Percentiles rank a stretch among this genome's conserved stretches.
Conservation (phyloP, 2,329 filamentous ascomycete species). For the Westerdykella aurantiaca region DNA sequence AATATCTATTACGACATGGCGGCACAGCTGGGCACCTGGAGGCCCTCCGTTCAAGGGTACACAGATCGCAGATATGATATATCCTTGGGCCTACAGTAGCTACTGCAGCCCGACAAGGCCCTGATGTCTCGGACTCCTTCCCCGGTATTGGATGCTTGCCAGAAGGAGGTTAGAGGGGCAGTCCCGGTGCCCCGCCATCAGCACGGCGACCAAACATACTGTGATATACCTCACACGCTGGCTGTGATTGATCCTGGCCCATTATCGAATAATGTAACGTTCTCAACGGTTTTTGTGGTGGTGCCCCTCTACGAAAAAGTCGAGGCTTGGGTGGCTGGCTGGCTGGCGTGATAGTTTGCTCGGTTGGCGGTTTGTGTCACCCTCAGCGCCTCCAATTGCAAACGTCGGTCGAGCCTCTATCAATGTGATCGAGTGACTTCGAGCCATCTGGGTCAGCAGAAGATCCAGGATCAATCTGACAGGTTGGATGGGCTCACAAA, state of each 20-base stretch:
- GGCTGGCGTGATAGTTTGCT: background rate
- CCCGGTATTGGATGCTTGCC: background rate
- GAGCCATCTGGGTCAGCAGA: no score
- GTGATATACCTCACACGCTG: no score
- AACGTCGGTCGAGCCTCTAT: no score
- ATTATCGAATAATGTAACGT: conserved; percentile 8
- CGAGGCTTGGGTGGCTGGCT: conserved; percentile 12
- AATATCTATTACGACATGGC: no score
- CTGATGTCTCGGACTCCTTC: background rate
- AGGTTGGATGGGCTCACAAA: no score
- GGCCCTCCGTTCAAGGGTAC: background rate
- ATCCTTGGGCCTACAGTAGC: background rate
- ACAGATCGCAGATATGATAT: background rate
- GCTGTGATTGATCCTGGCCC: conserved; percentile 1
- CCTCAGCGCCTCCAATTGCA: no score
- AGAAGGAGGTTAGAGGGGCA: background rate
- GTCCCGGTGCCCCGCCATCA: background rate
- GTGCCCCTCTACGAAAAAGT: conserved; percentile 13
- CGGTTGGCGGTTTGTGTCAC: no score
- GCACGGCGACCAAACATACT: no score
- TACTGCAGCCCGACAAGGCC: background rate
- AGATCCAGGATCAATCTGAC: no score
- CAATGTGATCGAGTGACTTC: no score
- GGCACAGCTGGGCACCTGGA: no score
- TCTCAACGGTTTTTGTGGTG: conserved; percentile 9